phyloP scores from a whole-genome alignment of 2,329 filamentous ascomycete species.

The Dothistroma septosporum region DNA sequence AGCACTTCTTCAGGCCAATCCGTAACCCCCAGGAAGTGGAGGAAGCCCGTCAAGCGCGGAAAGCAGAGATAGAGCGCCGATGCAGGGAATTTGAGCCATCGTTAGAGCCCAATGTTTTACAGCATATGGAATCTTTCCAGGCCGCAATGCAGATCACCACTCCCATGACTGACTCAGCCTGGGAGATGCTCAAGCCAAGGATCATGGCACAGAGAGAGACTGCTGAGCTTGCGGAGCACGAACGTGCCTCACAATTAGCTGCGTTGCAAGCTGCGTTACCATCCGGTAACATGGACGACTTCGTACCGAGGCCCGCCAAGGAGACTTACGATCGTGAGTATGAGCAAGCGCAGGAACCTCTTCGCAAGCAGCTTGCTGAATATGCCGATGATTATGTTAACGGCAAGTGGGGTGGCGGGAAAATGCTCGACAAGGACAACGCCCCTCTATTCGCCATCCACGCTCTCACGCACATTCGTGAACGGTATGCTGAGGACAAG shows the following conservation, averaged over 20 bases:
- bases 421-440: slow-evolving; percentile 59
- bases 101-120: slow-evolving; percentile 57
- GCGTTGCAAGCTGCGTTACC: slow-evolving; percentile 45
- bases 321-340: slow-evolving; percentile 64
- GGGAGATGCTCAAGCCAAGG: slow-evolving; percentile 64
- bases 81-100: slow-evolving; percentile 62
- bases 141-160: slow-evolving; percentile 66
- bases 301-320: slow-evolving; percentile 49
- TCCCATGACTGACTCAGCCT: slow-evolving; percentile 64
- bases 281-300: slow-evolving; percentile 47
- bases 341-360: slow-evolving; percentile 65
- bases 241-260: slow-evolving; percentile 43
- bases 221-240: slow-evolving; percentile 55
- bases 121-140: slow-evolving; percentile 69
- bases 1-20: slow-evolving; percentile 35
- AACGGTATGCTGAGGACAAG: slow-evolving; percentile 47
- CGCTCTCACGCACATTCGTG: slow-evolving; percentile 57
- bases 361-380: slow-evolving; percentile 60
- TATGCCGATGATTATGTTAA: slow-evolving; percentile 69
- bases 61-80: slow-evolving; percentile 67
- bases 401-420: slow-evolving; percentile 61
- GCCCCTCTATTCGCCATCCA: slow-evolving; percentile 67
- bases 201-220: slow-evolving; percentile 62
- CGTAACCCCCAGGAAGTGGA: slow-evolving; percentile 60
- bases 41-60: slow-evolving; percentile 60